Base-by-base conservation (phyloP, 768 basidiomycete species). In the Boletus sensibilis region DNA sequence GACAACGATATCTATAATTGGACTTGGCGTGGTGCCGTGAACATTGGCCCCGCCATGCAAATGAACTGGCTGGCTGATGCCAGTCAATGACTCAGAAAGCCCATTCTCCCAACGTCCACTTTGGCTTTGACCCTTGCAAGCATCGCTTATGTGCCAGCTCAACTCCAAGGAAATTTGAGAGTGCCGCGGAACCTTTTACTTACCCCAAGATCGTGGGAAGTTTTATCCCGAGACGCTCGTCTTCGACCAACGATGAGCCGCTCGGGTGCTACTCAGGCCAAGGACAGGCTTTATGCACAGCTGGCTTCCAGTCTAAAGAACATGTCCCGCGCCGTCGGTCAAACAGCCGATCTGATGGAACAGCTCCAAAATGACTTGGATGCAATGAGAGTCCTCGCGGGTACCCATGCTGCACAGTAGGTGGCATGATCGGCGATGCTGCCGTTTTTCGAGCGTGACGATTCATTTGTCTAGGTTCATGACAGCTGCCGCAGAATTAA, bases 401-500 rank as follows among this genome's bases (percentile, higher is more conserved):
- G 87, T 1, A 77, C 86, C 47, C 88, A 91, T 69, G 89, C 87
- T 20, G 87, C 91, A 52, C 92, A 92, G 91, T 92, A 69, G 65
- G 86, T 57, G 18, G 49, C 55, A 29, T 34, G 20, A 29, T 25
- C 25, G 27, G 35, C 20, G 37, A 37, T 50, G 18, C 38, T 41
- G 1, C 8, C 21, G 27, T 35, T 35, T 50, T 10, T 25, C 42
- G 13, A 43, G 34, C 27, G 33, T 59, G 29, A 60, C 39, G 16
- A 51, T 33, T 9, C 25, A 5, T 34, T 29, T 42, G 12, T 53
- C 20, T 56, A 82, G 81, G 63, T 79, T 82, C 62, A 81, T 82
- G 79, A 79, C 82, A 0, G 74, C 76, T 1, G 78, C 79, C 6
- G 72, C 76, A 39, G 74, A 78, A 52, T 64, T 82, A 37, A 75